Evolutionary conservation across 192 early-diverging fungal species (phyloP).

Genomic region (Entomortierella chlamydospora): DNA sequence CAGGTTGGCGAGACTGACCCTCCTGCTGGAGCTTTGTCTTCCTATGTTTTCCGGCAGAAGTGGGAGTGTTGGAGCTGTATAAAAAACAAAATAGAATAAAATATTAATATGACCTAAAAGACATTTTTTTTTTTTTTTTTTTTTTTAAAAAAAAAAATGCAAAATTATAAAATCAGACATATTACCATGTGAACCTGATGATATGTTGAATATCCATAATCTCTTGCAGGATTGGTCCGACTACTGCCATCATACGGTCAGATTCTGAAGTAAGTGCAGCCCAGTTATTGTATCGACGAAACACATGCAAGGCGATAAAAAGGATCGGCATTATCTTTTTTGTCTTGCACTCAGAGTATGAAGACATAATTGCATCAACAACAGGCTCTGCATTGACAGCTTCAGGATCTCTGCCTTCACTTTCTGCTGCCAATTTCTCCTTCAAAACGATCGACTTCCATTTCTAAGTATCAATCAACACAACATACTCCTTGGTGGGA

Average conservation of each 20-base stretch:
- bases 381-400: conserved; percentile 20
- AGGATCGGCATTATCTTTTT: conserved; percentile 22
- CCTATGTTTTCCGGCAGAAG: conserved; percentile 9
- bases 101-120: no score
- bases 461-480: conserved; percentile 5
- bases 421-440: conserved; percentile 19
- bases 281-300: conserved; percentile 27
- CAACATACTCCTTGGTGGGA: not conserved
- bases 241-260: conserved; percentile 28
- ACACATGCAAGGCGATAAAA: conserved; percentile 28
- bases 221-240: conserved; percentile 28
- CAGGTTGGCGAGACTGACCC: conserved; percentile 19
- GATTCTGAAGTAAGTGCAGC: conserved; percentile 10
- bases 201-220: conserved; percentile 27
- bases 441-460: conserved; percentile 5
- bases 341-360: conserved; percentile 25
- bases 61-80: conserved; percentile 19
- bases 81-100: no score
- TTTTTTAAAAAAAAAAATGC: no score
- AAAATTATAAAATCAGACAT: not conserved
- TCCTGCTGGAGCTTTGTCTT: conserved; percentile 23
- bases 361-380: conserved; percentile 17
- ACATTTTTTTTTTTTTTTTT: no score
- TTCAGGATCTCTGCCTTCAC: not conserved
- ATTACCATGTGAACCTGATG: conserved; percentile 34